These are phyloP conservation scores for Ogataea glucozyma DNA, from an alignment of 805 yeast genomes.

Conservation along the genomic window DNA sequence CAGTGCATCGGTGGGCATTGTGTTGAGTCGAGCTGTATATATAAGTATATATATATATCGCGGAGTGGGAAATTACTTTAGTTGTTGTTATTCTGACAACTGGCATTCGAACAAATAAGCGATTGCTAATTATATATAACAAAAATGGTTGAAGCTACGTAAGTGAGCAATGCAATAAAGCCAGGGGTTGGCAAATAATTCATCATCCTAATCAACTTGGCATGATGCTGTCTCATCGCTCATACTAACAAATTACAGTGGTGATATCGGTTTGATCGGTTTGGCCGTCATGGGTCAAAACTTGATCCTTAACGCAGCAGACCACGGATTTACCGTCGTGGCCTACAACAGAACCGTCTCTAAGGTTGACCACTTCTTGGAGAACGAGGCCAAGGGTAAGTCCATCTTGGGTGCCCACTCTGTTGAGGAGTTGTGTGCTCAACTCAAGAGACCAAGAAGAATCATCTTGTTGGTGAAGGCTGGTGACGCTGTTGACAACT, in stretches of 20 bases:
- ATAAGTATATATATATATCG: slow-evolving; percentile 4
- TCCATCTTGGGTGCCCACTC: slow-evolving; percentile 95
- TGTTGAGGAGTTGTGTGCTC: slow-evolving; percentile 79
- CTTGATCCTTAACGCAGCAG: slow-evolving; percentile 96
- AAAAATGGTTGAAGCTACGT: slow-evolving; percentile 20
- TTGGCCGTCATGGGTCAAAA: slow-evolving; percentile 99
- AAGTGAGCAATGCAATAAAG: slow-evolving; percentile 5
- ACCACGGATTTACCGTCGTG: slow-evolving; percentile 96
- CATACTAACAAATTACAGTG: slow-evolving; percentile 44
- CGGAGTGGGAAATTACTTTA: slow-evolving; percentile 1
- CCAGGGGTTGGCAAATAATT: too few species aligned
- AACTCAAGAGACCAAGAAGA: slow-evolving; percentile 97
- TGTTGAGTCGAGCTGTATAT: not conserved
- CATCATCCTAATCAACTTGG: too few species aligned
- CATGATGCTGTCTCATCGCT: too few species aligned
- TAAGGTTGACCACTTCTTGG: slow-evolving; percentile 92
- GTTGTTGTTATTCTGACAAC: slow-evolving; percentile 1
- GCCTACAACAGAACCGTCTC: slow-evolving; percentile 98
- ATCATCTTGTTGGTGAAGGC: slow-evolving; percentile 94
- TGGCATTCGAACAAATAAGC: slow-evolving; percentile 4
- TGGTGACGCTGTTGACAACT: slow-evolving; percentile 90
- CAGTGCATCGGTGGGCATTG: not conserved
- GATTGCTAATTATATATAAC: slow-evolving; percentile 2
- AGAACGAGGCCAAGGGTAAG: slow-evolving; percentile 95
- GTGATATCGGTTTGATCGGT: slow-evolving; percentile 98